phyloP scores from a whole-genome alignment of 495 filamentous ascomycete genomes.

The Aspergillus indologenus region DNA sequence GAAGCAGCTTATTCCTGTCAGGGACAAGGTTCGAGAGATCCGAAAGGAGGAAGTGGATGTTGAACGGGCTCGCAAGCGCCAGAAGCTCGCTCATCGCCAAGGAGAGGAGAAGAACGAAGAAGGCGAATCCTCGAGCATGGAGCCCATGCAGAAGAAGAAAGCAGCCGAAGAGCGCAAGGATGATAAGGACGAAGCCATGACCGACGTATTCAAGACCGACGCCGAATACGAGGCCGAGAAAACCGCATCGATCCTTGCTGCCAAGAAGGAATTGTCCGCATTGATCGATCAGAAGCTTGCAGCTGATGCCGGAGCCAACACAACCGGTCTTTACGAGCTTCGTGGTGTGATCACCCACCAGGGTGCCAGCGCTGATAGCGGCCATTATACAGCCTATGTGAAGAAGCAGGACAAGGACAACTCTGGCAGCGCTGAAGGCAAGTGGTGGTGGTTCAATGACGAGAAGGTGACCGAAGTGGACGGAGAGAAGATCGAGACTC shows the following conservation, averaged over 20 bases:
- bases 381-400: constrained; percentile 95
- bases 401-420: constrained; percentile 77
- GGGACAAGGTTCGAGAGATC: constrained; percentile 93
- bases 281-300: constrained; percentile 68
- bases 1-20: constrained; percentile 78
- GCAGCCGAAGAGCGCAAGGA: constrained; percentile 50
- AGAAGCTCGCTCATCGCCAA: constrained; percentile 21
- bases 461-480: constrained; percentile 95
- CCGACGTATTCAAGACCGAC: constrained; percentile 82
- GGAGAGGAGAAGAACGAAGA: constrained; percentile 53
- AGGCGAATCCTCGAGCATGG: constrained; percentile 31
- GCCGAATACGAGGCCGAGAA: constrained; percentile 86
- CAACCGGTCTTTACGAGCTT: constrained; percentile 90
- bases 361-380: constrained; percentile 92
- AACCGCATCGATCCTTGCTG: constrained; percentile 62
- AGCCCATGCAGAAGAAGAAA: constrained; percentile 51
- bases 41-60: constrained; percentile 92
- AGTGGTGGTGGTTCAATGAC: constrained; percentile 99
- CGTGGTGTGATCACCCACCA: constrained; percentile 96
- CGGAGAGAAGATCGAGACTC: constrained; percentile 81
- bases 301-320: constrained; percentile 79
- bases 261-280: constrained; percentile 79
- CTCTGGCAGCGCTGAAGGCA: constrained; percentile 78
- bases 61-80: constrained; percentile 66
- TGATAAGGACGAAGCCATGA: constrained; percentile 68